phyloP scores from a whole-genome alignment of 2,329 filamentous ascomycete genomes.

The Apiospora koreana region DNA sequence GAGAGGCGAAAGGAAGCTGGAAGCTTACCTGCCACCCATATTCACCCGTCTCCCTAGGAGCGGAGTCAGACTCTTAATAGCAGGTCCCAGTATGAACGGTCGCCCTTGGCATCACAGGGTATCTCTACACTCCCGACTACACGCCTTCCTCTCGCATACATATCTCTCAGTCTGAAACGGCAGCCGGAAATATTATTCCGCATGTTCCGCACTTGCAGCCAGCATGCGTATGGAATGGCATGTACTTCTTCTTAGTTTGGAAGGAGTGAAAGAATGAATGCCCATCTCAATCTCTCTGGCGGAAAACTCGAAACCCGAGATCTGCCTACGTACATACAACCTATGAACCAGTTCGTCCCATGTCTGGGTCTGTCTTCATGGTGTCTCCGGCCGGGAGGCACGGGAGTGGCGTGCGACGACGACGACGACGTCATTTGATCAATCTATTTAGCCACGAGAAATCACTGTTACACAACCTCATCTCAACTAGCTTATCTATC shows the following conservation, averaged over 20 bases:
- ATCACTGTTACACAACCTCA: background rate
- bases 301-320: background rate
- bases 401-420: background rate
- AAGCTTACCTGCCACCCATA: no score
- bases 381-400: background rate
- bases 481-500: constrained; percentile 6
- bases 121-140: background rate
- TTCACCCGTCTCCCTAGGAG: no score
- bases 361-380: background rate
- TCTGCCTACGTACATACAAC: background rate
- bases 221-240: background rate
- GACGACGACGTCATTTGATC: background rate
- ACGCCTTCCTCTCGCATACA: background rate
- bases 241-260: background rate
- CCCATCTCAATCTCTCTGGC: background rate
- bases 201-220: background rate
- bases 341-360: constrained; percentile 4
- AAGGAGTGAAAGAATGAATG: background rate
- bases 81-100: no score
- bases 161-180: background rate
- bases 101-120: background rate
- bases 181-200: background rate
- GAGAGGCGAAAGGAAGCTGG: background rate
- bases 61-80: no score
- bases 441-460: constrained; percentile 1